Base-by-base conservation (phyloP, 1,139 yeast genomes). In the Debaryomyces udenii region DNA sequence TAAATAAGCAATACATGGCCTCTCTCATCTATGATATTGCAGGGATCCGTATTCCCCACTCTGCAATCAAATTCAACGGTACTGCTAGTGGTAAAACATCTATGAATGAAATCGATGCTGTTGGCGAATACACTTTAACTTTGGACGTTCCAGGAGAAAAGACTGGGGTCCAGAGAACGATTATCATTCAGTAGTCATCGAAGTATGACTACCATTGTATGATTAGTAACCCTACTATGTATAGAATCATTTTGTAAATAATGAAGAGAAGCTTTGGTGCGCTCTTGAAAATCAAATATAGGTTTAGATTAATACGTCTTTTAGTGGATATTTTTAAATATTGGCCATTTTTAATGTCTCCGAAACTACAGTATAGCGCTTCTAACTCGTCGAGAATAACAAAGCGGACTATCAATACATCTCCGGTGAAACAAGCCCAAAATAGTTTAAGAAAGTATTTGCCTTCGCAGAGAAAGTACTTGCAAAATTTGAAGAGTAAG, bases 331-430 rank as follows among this genome's bases (percentile, higher is more conserved):
- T n/a, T n/a, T n/a, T n/a, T n/a, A n/a, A n/a, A n/a, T n/a, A n/a
- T n/a, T n/a, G n/a, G n/a, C n/a, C n/a, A n/a, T n/a, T n/a, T n/a
- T 28, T 15, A 10, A 59, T 59, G 64, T 52, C 61, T 13, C 48
- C 60, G 4, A 59, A 59, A 44, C 55, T 68, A 18, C 59, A 67
- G 37, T 71, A 62, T 43, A 68, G 70, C 40, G 77, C 78, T 2
- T 76, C 78, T 3, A 66, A 57, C 44, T 66, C 76, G 30, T 70
- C 77, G 0, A 54, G 58, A 16, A 62, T 71, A 11, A 44, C 58
- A 9, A 66, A 61, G 44, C 51, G 50, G 42, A 46, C 48, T 22
- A 38, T 45, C 40, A 43, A 49, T 38, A 48, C 46, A 27, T 57
- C 65, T 1, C 64, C 67, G 4, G 49, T 57, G 13, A 61, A 58